A percentile compares a stretch with the other conserved stretches of the same genome.
Evolutionary conservation across 2,329 filamentous ascomycete species (phyloP).

Genomic region (Aspergillus terreus): DNA sequence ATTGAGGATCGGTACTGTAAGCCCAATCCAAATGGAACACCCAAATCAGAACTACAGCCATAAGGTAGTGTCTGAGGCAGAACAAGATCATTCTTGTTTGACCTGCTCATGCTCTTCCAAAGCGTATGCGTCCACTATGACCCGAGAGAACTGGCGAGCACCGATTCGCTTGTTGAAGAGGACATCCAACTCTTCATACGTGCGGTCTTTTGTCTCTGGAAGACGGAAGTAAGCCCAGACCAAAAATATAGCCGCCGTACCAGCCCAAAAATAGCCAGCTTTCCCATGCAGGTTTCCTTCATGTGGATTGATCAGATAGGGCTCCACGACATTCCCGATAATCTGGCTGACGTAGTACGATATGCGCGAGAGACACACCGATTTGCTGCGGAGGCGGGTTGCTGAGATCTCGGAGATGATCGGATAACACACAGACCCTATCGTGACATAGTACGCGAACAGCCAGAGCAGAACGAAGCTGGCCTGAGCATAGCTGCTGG

Average conservation of each 20-base stretch:
- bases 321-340: slow-evolving; percentile 63
- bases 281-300: slow-evolving; percentile 81
- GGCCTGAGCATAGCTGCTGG: slow-evolving; percentile 37
- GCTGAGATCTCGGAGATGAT: slow-evolving; percentile 53
- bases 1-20: too few relatives aligned
- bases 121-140: too few relatives aligned
- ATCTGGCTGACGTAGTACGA: slow-evolving; percentile 44
- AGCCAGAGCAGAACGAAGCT: slow-evolving; percentile 51
- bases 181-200: slow-evolving; percentile 77
- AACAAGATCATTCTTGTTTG: too few relatives aligned
- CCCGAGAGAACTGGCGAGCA: neutral
- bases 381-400: slow-evolving; percentile 52
- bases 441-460: slow-evolving; percentile 52
- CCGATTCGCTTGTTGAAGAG: slow-evolving; percentile 63
- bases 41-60: too few relatives aligned
- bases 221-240: slow-evolving; percentile 73
- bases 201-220: slow-evolving; percentile 70
- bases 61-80: too few relatives aligned
- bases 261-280: slow-evolving; percentile 78
- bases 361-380: slow-evolving; percentile 49
- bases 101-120: too few relatives aligned
- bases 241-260: slow-evolving; percentile 69
- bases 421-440: slow-evolving; percentile 53
- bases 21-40: too few relatives aligned
- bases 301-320: slow-evolving; percentile 81